Conservation (phyloP, 2,329 filamentous ascomycete genomes). For the Aspergillus luchuensis region DNA sequence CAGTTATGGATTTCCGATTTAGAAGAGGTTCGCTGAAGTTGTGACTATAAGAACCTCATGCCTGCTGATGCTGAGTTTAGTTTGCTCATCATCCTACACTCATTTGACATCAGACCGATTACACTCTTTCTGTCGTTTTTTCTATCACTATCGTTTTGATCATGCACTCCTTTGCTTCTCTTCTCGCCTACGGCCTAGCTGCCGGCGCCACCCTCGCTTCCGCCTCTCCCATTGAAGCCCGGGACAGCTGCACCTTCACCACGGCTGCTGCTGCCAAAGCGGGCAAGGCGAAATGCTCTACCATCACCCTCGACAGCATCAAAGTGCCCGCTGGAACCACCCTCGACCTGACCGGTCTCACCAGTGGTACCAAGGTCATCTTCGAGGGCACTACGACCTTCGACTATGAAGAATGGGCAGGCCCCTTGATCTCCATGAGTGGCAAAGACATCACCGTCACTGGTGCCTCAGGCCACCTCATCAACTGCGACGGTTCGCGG, state of each 20-base stretch:
- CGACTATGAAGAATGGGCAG: constrained; percentile 39
- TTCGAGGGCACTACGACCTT: constrained; percentile 46
- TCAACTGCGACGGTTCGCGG: constrained; percentile 44
- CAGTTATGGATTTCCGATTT: no score
- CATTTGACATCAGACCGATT: not conserved
- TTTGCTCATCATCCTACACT: not conserved
- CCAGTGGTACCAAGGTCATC: constrained; percentile 45
- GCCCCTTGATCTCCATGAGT: constrained; percentile 37
- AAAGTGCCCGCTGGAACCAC: constrained; percentile 41
- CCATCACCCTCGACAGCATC: constrained; percentile 46
- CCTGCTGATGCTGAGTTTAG: no score
- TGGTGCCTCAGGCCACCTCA: constrained; percentile 36
- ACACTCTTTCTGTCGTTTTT: not conserved
- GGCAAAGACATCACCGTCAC: constrained; percentile 46
- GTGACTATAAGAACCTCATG: no score
- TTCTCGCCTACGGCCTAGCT: not conserved
- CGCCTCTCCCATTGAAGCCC: not conserved
- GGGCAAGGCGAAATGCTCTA: constrained; percentile 44
- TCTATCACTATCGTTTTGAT: no score
- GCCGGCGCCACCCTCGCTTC: not conserved
- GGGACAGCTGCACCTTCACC: not conserved
- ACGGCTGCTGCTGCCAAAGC: constrained; percentile 17
- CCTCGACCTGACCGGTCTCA: constrained; percentile 46
- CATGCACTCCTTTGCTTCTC: not conserved
- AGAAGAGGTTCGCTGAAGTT: no score